Evolutionary conservation across 139 green algal species (phyloP).

Genomic region (Dunaliella primolecta): DNA sequence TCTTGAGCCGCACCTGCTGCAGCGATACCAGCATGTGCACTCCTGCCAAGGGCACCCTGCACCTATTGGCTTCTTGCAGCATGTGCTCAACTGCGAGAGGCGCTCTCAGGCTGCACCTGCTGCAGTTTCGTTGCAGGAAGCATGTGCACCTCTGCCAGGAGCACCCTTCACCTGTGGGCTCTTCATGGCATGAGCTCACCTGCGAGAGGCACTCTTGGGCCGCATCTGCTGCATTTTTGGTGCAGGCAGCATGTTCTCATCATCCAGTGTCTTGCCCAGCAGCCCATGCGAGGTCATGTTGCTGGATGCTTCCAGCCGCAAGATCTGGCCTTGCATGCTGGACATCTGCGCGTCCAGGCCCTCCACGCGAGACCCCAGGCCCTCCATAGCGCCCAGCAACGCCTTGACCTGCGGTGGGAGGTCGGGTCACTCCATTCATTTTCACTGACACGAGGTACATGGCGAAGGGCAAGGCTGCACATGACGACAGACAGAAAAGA

Average conservation of each 20-base stretch:
- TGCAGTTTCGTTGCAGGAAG: no score
- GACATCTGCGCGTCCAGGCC: background rate
- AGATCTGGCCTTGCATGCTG: background rate
- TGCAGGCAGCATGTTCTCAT: background rate
- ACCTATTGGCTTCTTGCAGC: no score
- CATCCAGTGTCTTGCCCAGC: background rate
- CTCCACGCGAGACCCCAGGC: background rate
- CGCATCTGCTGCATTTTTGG: background rate
- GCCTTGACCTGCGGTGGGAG: background rate
- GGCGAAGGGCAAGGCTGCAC: background rate
- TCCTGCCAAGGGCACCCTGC: no score
- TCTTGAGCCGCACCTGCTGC: no score
- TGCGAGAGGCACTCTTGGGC: background rate
- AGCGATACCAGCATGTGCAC: no score
- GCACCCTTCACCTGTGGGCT: no score
- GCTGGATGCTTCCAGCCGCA: background rate
- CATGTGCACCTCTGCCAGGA: no score
- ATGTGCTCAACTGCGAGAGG: no score
- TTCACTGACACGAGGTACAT: background rate
- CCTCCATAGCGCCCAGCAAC: background rate
- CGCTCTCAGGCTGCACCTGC: no score
- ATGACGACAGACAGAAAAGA: no score
- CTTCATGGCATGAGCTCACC: no score
- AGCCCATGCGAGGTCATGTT: background rate
- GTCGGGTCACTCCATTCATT: background rate